Evolutionary conservation across 139 green algal genomes (phyloP).

Genomic region (Trebouxia sp.): DNA sequence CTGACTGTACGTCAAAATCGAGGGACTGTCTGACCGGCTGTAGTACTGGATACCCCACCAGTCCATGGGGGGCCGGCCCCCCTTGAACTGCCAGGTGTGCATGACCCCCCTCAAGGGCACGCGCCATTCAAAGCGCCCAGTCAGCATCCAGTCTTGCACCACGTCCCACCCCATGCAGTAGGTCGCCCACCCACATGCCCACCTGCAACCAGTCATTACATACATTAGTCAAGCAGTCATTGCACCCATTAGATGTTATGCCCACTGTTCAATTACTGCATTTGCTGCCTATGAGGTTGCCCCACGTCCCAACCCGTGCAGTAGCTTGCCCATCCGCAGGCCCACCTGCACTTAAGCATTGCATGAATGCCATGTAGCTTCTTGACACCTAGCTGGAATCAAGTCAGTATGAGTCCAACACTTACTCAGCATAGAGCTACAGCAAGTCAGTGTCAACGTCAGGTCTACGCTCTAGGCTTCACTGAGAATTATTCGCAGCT

Average conservation of each 20-base stretch:
- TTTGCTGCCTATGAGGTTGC: too few species aligned
- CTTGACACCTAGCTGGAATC: too few species aligned
- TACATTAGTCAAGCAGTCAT: too few species aligned
- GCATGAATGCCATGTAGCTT: too few species aligned
- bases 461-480: not conserved
- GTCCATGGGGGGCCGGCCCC: constrained; percentile 46
- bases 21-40: constrained; percentile 16
- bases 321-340: not conserved
- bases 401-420: too few species aligned
- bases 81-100: constrained; percentile 20
- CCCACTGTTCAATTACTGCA: too few species aligned
- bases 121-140: constrained; percentile 47
- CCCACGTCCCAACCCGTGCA: constrained; percentile 45
- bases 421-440: constrained; percentile 31
- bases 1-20: not conserved
- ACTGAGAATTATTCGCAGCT: too few species aligned
- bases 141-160: constrained; percentile 48
- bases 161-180: constrained; percentile 49
- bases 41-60: constrained; percentile 67
- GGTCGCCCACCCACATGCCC: constrained; percentile 7
- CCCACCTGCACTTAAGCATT: not conserved
- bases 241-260: too few species aligned
- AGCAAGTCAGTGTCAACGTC: constrained; percentile 29
- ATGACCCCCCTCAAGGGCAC: constrained; percentile 3
- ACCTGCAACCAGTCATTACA: too few species aligned